Percentiles rank a stretch among this genome's conserved stretches.
Evolutionary conservation across 164 flowering plant species (phyloP).

Genomic region (Vitis amurensis): DNA sequence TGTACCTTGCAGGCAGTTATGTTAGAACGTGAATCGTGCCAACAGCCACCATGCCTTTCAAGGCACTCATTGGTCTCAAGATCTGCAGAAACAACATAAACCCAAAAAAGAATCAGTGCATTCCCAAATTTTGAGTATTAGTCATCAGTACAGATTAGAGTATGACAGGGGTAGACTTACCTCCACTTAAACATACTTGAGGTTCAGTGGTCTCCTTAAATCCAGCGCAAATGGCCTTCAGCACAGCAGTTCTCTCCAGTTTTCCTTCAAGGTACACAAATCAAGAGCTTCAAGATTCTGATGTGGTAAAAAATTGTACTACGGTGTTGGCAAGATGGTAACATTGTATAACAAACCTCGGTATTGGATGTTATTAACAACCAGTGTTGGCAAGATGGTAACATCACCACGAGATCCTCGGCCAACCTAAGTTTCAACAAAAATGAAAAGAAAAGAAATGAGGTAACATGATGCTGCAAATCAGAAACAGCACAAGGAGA

Average conservation of each 20-base stretch:
- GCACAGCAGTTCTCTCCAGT: constrained; percentile 76
- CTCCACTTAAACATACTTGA: constrained; percentile 42
- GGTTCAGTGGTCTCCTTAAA: constrained; percentile 80
- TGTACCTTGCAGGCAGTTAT: constrained; percentile 82
- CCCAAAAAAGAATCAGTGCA: not conserved
- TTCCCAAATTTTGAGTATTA: not conserved
- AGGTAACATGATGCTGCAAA: not conserved
- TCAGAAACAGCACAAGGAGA: not conserved
- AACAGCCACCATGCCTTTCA: constrained; percentile 83
- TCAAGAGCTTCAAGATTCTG: constrained; percentile 7
- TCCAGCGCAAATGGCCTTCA: constrained; percentile 86
- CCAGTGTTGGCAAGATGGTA: constrained; percentile 90
- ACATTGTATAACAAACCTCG: constrained; percentile 56
- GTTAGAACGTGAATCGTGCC: constrained; percentile 56
- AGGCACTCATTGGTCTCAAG: constrained; percentile 90
- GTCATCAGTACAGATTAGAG: not conserved
- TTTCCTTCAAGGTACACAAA: constrained; percentile 55
- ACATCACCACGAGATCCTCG: constrained; percentile 89
- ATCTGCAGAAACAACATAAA: constrained; percentile 35
- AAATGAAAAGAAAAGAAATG: not conserved
- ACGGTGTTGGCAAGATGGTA: too few relatives aligned
- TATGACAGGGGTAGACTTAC: constrained; percentile 14
- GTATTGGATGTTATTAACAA: constrained; percentile 83
- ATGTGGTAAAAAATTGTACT: not conserved
- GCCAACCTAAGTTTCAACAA: constrained; percentile 54